Evolutionary conservation across 306 rosid species (phyloP), one percentile per base, ranked within the genome.

Genomic region (Vicia sativa): DNA sequence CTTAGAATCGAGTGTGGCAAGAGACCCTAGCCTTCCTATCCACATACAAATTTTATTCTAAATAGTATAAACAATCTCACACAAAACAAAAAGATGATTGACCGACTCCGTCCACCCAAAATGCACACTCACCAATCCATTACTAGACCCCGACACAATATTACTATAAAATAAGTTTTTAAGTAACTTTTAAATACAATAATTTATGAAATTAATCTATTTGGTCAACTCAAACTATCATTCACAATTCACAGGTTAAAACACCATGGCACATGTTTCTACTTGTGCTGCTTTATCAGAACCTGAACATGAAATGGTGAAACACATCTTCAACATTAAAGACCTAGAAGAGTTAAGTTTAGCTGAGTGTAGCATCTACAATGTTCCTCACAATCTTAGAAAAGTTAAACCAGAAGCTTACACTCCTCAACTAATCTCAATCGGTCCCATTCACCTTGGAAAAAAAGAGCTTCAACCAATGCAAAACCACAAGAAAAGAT

Each of bases 351-450:
- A 52, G 21, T 6, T 67, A 29, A 63, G 60, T 23, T 44, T 55
- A 2, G 13, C 46, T 0, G 42, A 65, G 4, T 74, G 82, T 11
- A 74, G 71, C 68, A 82, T 84, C 77, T 74, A 82, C 52, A 67
- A 37, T 49, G 79, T 80, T 41, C 89, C 85, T 37, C 28, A 46
- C 66, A 82, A 35, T 35, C 82, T 87, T 4, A 62, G 89, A 2
- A 59, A 67, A 7, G 75, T 70, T 23, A 78, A 87, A 0, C 4
- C 12, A 4, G 74, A 70, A 29, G 70, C 84, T 12, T 85, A 80
- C 78, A 80, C 83, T 48, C 90, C 90, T 16, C 74, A 82, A 25
- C 25, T 79, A 38, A 64, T 85, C 34, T 85, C 90, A 6, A 82
- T 86, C 6, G 91, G 91, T 6, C 86, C 83, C 14, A 63, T 81